These are phyloP conservation scores for Curvularia hawaiiensis DNA, from an alignment of 2,329 filamentous ascomycete species.

Conservation along the genomic window DNA sequence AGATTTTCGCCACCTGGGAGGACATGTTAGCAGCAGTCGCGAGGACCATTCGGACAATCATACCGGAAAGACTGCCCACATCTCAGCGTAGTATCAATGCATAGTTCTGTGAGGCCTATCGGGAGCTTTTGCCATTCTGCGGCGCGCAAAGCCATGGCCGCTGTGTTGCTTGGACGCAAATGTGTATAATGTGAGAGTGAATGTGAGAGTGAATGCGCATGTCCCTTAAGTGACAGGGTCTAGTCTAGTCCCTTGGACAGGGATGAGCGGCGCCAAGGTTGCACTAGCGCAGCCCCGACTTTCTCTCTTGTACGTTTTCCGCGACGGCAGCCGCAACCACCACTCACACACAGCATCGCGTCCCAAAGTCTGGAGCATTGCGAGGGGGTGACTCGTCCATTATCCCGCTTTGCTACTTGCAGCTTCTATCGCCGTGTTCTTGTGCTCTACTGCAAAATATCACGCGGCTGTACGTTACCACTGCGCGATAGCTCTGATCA, in stretches of 20 bases:
- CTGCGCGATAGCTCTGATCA: constrained; percentile 22
- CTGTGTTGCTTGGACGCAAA: background rate
- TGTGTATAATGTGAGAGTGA: background rate
- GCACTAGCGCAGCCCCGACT: constrained; percentile 24
- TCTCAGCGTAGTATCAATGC: constrained; percentile 89
- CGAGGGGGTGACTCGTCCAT: constrained; percentile 13
- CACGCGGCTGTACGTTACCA: constrained; percentile 18
- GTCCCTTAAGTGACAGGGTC: constrained; percentile 1
- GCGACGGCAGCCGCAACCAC: constrained; percentile 18
- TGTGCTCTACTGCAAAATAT: constrained; percentile 8
- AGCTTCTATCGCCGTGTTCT: constrained; percentile 20
- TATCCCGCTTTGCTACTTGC: constrained; percentile 21
- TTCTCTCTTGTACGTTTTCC: constrained; percentile 23
- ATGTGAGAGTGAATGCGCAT: constrained; percentile 11
- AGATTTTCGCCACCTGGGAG: constrained; percentile 79
- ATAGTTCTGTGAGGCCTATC: constrained; percentile 80
- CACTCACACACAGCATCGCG: constrained; percentile 23
- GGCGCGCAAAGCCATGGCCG: constrained; percentile 55
- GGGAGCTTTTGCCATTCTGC: constrained; percentile 88
- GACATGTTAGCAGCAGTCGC: constrained; percentile 12
- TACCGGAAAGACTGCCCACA: constrained; percentile 92
- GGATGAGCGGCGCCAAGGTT: constrained; percentile 24
- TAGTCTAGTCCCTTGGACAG: constrained; percentile 13
- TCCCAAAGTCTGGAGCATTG: constrained; percentile 21
- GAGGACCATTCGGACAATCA: background rate